phyloP scores from a whole-genome alignment of 2,329 filamentous ascomycete species.

The Fusarium concolor region DNA sequence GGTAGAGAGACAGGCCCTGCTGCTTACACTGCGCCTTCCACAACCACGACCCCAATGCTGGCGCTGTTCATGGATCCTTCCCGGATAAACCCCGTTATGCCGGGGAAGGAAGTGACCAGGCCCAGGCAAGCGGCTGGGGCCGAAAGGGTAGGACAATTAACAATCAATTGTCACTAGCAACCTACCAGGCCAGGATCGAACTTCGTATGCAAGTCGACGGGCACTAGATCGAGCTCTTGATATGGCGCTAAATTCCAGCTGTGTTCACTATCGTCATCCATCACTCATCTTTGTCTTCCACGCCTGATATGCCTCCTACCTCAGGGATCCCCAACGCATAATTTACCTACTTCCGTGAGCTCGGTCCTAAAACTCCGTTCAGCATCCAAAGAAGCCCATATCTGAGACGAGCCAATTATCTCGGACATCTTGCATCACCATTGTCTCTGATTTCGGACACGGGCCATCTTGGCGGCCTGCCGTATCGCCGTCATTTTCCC shows the following conservation, averaged over 20 bases:
- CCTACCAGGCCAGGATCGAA: slow-evolving; percentile 3
- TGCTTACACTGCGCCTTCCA: background rate
- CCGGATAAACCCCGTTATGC: background rate
- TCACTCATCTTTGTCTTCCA: slow-evolving; percentile 14
- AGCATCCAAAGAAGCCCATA: slow-evolving; percentile 23
- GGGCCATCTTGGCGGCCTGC: slow-evolving; percentile 33
- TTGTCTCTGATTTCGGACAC: slow-evolving; percentile 39
- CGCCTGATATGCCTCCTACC: background rate
- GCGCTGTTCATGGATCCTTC: background rate
- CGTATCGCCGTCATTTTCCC: slow-evolving; percentile 27
- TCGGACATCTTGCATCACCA: slow-evolving; percentile 35
- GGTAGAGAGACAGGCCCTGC: background rate
- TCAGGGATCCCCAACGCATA: slow-evolving; percentile 14
- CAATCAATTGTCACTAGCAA: background rate
- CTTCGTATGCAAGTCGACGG: slow-evolving; percentile 15
- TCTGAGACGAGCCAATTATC: slow-evolving; percentile 37
- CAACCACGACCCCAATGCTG: slow-evolving; percentile 6
- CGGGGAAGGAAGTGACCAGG: slow-evolving; percentile 7
- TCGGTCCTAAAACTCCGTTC: slow-evolving; percentile 28
- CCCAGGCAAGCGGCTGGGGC: slow-evolving; percentile 23
- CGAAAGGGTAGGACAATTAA: slow-evolving; percentile 24
- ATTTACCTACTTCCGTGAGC: slow-evolving; percentile 13
- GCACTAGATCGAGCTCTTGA: slow-evolving; percentile 31
- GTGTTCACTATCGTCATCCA: slow-evolving; percentile 7
- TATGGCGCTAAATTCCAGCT: slow-evolving; percentile 30